A percentile compares a stretch with the other conserved stretches of the same genome.
phyloP scores from a whole-genome alignment of 352 stramenopile species.

The Phytopythium litorale region DNA sequence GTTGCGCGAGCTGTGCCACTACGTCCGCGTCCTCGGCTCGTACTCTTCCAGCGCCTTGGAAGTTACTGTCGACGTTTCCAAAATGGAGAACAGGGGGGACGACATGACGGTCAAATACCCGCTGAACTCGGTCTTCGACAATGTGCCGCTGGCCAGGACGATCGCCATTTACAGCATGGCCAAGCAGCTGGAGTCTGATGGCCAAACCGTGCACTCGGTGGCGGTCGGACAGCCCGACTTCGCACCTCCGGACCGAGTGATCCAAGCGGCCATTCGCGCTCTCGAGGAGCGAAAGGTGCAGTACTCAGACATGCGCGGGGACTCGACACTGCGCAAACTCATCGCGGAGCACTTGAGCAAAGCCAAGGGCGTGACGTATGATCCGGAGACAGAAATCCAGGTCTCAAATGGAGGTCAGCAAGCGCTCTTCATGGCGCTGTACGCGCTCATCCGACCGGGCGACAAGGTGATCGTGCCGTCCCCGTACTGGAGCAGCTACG shows the following conservation, averaged over 20 bases:
- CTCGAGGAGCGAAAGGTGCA: slow-evolving; percentile 81
- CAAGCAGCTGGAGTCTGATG: slow-evolving; percentile 94
- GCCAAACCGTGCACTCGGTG: slow-evolving; percentile 87
- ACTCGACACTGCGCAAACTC: slow-evolving; percentile 73
- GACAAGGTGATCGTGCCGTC: slow-evolving; percentile 95
- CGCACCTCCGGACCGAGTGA: slow-evolving; percentile 76
- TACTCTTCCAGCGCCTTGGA: slow-evolving; percentile 52
- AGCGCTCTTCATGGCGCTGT: slow-evolving; percentile 89
- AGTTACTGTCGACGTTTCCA: background rate
- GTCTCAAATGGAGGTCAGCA: slow-evolving; percentile 96
- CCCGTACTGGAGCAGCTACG: slow-evolving; percentile 97
- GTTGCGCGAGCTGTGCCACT: slow-evolving; percentile 73
- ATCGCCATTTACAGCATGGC: slow-evolving; percentile 93
- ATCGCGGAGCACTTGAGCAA: slow-evolving; percentile 88
- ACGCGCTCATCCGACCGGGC: slow-evolving; percentile 84
- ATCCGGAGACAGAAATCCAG: slow-evolving; percentile 87
- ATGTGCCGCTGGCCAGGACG: slow-evolving; percentile 86
- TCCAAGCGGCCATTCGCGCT: slow-evolving; percentile 79
- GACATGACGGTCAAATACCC: slow-evolving; percentile 58
- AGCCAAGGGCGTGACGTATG: slow-evolving; percentile 89
- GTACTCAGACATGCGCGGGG: slow-evolving; percentile 95
- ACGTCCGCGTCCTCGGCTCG: slow-evolving; percentile 81
- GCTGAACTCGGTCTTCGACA: slow-evolving; percentile 75
- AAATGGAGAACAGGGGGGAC: background rate
- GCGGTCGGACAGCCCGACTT: slow-evolving; percentile 97